Evolutionary conservation across 805 yeast genomes (phyloP), one percentile per base, ranked within the genome.

Genomic region (Lachancea sp.): DNA sequence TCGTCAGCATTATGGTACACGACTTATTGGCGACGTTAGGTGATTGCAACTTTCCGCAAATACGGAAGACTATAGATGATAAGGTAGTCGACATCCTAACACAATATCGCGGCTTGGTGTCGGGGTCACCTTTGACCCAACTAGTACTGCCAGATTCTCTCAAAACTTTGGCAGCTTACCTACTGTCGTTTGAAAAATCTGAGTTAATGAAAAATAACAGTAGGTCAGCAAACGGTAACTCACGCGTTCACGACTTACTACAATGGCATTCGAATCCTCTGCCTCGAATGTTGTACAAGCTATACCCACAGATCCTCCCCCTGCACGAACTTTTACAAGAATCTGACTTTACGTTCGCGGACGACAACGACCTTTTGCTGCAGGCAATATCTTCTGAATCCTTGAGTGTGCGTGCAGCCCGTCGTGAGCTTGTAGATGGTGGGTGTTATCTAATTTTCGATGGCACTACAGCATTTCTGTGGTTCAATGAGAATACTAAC

Each of bases 61-160:
- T 71, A 51, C 72, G 76, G 45, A 71, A 58, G 21, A 73, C 77
- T 0, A 70, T 83, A 50, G 75, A 68, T 29, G 69, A 60, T 13
- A 77, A 78, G 47, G 44, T 80, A 24, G 65, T 71, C 6, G 78
- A 75, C 24, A 70, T 82, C 9, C 71, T 77, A 42, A 73, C 82
- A 1, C 74, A 74, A 38, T 83, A 81, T 51, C 70, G 83, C 45
- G 59, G 65, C 1, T 47, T 68, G 16, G 72, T 70, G 15, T 68
- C 71, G 6, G 64, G 67, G 9, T 61, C 67, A 19, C 61, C 70
- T 35, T 70, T 78, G 11, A 74, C 78, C 9, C 87, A 83, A 54
- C 67, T 92, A 45, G 72, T 90, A 5, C 69, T 90, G 58, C 97
- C 98, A 0, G 85, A 83, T 33, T 76, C 90, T 8, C 67, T 92